These are phyloP conservation scores for Sugiyamaella floridensis DNA, from an alignment of 805 yeast species.

Conservation along the genomic window DNA sequence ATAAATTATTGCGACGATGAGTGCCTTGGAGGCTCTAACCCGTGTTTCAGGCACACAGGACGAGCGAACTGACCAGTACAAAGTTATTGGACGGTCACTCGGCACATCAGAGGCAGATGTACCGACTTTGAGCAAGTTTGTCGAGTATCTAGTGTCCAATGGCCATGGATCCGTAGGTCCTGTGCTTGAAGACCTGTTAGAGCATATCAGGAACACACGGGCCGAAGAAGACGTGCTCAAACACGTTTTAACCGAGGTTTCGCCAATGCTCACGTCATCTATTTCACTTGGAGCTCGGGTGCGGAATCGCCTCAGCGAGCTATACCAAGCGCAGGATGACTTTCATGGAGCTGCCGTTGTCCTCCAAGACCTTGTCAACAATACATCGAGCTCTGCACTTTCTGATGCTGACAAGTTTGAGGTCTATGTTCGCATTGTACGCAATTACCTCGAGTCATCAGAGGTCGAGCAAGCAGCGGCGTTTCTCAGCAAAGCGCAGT, in stretches of 20 bases:
- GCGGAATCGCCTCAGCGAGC: conserved; percentile 22
- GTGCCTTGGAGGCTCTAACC: too few species aligned
- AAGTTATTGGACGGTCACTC: background rate
- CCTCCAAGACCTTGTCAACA: conserved; percentile 21
- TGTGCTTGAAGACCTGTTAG: background rate
- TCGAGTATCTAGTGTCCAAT: background rate
- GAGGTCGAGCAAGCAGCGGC: conserved; percentile 25
- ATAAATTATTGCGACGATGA: too few species aligned
- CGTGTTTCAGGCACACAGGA: background rate
- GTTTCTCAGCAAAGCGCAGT: conserved; percentile 22
- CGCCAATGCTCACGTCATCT: conserved; percentile 18
- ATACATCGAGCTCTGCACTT: conserved; percentile 14
- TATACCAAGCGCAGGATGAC: conserved; percentile 17
- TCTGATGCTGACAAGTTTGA: conserved; percentile 21
- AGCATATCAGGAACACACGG: background rate
- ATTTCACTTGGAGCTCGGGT: conserved; percentile 22
- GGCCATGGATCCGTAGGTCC: background rate
- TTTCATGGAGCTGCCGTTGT: conserved; percentile 21
- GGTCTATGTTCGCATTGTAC: conserved; percentile 22
- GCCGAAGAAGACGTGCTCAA: conserved; percentile 1
- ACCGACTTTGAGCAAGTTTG: background rate
- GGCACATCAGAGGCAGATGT: background rate
- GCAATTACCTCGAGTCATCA: conserved; percentile 24
- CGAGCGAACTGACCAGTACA: background rate
- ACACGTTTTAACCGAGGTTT: background rate